Evolutionary conservation across 116 monocot species (phyloP).

Genomic region (Trichopus zeylanicus): DNA sequence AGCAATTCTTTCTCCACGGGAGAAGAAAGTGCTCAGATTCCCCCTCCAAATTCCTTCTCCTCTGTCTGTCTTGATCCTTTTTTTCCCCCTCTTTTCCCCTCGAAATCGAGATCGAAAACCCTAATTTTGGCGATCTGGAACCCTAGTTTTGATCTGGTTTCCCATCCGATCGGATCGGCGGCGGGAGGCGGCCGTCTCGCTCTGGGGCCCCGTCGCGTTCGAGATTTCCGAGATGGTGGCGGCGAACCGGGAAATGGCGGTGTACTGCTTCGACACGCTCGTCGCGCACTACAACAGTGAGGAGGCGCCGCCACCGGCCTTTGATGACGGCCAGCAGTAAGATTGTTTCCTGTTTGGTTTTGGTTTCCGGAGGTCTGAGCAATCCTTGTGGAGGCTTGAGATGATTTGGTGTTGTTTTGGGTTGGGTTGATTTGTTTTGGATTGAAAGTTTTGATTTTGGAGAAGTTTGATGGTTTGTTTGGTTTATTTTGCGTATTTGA

Average conservation of each 20-base stretch:
- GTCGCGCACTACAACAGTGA: conserved; percentile 86
- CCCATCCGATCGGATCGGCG: neutral
- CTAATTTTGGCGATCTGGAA: neutral
- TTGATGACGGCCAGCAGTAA: conserved; percentile 85
- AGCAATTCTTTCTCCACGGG: too few relatives aligned
- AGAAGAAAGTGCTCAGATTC: too few relatives aligned
- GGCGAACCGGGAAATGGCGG: conserved; percentile 86
- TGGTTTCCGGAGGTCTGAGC: neutral
- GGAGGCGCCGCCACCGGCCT: conserved; percentile 60
- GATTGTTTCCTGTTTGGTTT: neutral
- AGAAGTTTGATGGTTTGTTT: conserved; percentile 1
- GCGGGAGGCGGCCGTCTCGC: neutral
- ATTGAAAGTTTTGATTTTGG: neutral
- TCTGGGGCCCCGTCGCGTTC: neutral
- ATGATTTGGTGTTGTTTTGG: neutral
- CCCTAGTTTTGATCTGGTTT: neutral
- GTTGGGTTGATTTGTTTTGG: neutral
- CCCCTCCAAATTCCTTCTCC: too few relatives aligned
- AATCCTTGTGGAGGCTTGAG: neutral
- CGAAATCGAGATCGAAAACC: too few relatives aligned
- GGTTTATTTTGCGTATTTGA: too few relatives aligned
- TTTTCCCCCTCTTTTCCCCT: too few relatives aligned
- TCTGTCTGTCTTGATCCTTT: too few relatives aligned
- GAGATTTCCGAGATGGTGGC: conserved; percentile 50
- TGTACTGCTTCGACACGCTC: conserved; percentile 94